phyloP scores from a whole-genome alignment of 495 filamentous ascomycete genomes.

The Trichoderma asperelloides region DNA sequence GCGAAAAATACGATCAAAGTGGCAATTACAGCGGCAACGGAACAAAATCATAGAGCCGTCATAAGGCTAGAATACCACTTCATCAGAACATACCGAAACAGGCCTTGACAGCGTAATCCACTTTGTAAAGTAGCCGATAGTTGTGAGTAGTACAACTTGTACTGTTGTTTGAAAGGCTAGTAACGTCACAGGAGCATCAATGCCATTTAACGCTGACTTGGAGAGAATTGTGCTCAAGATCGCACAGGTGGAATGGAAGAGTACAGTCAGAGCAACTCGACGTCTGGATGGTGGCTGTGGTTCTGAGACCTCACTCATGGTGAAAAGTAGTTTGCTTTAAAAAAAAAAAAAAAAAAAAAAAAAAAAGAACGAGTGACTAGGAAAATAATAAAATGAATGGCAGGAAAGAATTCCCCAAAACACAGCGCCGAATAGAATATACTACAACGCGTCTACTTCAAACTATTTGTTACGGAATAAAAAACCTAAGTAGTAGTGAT shows the following conservation, averaged over 20 bases:
- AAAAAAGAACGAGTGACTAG: not conserved
- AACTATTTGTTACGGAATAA: not conserved
- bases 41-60: not conserved
- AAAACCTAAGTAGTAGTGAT: not conserved
- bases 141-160: conserved; percentile 13
- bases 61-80: not conserved
- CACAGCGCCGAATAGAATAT: not conserved
- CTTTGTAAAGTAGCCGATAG: conserved; percentile 12
- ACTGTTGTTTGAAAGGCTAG: conserved; percentile 14
- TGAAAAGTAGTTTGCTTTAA: too few species aligned
- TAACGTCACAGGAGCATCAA: conserved; percentile 14
- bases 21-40: not conserved
- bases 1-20: too few species aligned
- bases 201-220: conserved; percentile 16
- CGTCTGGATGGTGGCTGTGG: not conserved
- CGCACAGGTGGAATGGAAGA: conserved; percentile 18
- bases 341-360: not conserved
- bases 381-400: not conserved
- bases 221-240: conserved; percentile 17
- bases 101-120: conserved; percentile 14
- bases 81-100: conserved; percentile 9
- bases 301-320: not conserved
- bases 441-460: not conserved
- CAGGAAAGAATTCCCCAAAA: not conserved
- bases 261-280: conserved; percentile 13